A percentile compares a stretch with the other conserved stretches of the same genome.
phyloP scores from a whole-genome alignment of 352 stramenopile genomes.

The Phytophthora fragariaefolia region DNA sequence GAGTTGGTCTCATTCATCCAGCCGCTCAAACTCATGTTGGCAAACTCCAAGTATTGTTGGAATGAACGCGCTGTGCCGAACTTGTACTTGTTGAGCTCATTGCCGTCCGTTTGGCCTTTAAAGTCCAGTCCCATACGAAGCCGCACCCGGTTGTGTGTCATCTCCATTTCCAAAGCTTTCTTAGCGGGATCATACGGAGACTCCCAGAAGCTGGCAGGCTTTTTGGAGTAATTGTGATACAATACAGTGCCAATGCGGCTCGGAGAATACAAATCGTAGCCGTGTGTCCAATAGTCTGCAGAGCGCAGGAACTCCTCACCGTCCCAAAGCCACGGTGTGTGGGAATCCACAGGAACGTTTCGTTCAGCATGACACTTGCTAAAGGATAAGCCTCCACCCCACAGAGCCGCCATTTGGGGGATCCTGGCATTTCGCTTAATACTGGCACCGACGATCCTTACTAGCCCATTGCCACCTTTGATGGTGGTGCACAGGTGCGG shows the following conservation, averaged over 20 bases:
- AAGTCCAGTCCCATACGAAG: slow-evolving; percentile 56
- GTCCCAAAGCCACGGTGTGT: slow-evolving; percentile 76
- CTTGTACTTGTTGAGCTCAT: slow-evolving; percentile 58
- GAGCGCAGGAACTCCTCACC: slow-evolving; percentile 64
- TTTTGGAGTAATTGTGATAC: slow-evolving; percentile 76
- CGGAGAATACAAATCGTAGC: slow-evolving; percentile 70
- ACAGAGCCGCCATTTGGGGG: slow-evolving; percentile 68
- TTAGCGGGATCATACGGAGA: slow-evolving; percentile 43
- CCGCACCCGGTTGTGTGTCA: slow-evolving; percentile 58
- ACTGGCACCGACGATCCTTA: slow-evolving; percentile 74
- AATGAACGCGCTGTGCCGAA: slow-evolving; percentile 59
- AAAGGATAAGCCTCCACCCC: slow-evolving; percentile 77
- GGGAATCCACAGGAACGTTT: slow-evolving; percentile 66
- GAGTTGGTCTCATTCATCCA: slow-evolving; percentile 60
- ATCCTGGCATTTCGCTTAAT: slow-evolving; percentile 73
- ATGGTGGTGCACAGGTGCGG: slow-evolving; percentile 78
- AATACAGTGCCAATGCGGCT: slow-evolving; percentile 53
- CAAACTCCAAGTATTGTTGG: slow-evolving; percentile 59
- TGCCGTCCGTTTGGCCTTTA: slow-evolving; percentile 52
- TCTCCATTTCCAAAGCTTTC: slow-evolving; percentile 50
- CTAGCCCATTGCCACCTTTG: slow-evolving; percentile 58
- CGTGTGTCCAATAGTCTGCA: slow-evolving; percentile 64
- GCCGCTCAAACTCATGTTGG: slow-evolving; percentile 52
- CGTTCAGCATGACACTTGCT: slow-evolving; percentile 81
- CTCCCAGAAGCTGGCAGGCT: slow-evolving; percentile 59